A percentile compares a stretch with the other conserved stretches of the same genome.
Evolutionary conservation across 352 stramenopile genomes (phyloP).

Genomic region (Phytopythium oedochilum): DNA sequence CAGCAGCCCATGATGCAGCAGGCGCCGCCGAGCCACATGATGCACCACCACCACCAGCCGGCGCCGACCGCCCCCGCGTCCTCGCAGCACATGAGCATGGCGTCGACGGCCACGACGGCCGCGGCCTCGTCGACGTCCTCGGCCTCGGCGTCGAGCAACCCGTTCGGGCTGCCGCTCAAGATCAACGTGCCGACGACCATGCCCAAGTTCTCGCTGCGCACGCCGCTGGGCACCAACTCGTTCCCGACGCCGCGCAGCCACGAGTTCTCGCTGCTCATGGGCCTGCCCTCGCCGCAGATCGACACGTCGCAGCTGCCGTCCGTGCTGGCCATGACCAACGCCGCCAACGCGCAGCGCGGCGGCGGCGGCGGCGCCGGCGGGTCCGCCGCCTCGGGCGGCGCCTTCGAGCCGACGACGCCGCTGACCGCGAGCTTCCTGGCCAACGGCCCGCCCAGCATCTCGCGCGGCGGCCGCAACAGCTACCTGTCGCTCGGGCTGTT

Average conservation of each 20-base stretch:
- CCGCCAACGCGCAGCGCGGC: constrained; percentile 19
- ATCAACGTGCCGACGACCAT: constrained; percentile 69
- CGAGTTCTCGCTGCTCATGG: constrained; percentile 68
- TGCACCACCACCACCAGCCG: constrained; percentile 10
- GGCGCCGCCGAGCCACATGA: neutral
- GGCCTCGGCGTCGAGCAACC: constrained; percentile 21
- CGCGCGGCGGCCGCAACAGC: constrained; percentile 31
- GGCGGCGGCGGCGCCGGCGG: constrained; percentile 11
- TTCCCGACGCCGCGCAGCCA: constrained; percentile 68
- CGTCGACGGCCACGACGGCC: constrained; percentile 2
- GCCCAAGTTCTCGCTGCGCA: constrained; percentile 61
- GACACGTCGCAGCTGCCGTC: constrained; percentile 70
- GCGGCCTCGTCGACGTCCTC: constrained; percentile 4
- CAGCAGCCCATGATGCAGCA: constrained; percentile 20
- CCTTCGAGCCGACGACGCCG: constrained; percentile 25
- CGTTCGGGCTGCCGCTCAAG: constrained; percentile 62
- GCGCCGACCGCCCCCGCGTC: constrained; percentile 2
- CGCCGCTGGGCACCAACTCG: constrained; percentile 46
- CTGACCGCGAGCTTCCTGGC: constrained; percentile 34
- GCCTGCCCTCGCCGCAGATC: constrained; percentile 60
- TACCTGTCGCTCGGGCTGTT: constrained; percentile 60
- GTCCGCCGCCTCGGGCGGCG: neutral
- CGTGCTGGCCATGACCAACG: constrained; percentile 66
- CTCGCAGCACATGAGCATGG: neutral
- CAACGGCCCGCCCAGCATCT: constrained; percentile 47